A percentile compares a stretch with the other conserved stretches of the same genome.
phyloP scores from a whole-genome alignment of 1,139 yeast species.

The Candida sp. region DNA sequence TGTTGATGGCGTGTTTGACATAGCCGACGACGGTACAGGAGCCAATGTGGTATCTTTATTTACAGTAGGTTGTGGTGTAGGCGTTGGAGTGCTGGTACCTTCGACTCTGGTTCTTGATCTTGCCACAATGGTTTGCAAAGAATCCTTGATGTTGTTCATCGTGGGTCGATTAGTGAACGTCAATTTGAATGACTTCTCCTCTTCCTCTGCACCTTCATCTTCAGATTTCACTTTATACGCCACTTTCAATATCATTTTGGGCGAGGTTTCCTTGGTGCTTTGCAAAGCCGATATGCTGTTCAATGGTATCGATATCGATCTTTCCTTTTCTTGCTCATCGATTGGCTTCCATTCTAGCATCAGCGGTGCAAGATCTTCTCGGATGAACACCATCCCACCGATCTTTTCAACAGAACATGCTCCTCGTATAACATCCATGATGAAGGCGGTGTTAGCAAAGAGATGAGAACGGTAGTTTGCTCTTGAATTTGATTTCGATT shows the following conservation, averaged over 20 bases:
- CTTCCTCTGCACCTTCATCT: conserved; percentile 19
- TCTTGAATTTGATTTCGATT: neutral
- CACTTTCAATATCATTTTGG: conserved; percentile 71
- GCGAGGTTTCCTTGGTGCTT: conserved; percentile 74
- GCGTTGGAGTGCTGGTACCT: conserved; percentile 32
- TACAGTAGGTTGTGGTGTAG: conserved; percentile 15
- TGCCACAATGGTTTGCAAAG: conserved; percentile 74
- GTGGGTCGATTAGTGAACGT: conserved; percentile 74
- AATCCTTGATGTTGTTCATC: conserved; percentile 74
- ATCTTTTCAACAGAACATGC: conserved; percentile 72
- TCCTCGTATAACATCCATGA: conserved; percentile 50
- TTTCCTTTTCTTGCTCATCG: conserved; percentile 43
- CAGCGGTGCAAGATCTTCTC: conserved; percentile 71
- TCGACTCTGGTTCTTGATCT: conserved; percentile 48
- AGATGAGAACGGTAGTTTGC: too few relatives aligned
- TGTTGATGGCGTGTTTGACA: conserved; percentile 7
- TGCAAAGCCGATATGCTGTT: conserved; percentile 64
- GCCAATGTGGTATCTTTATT: conserved; percentile 11
- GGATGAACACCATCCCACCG: conserved; percentile 67
- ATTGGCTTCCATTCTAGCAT: conserved; percentile 74
- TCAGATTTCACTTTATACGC: conserved; percentile 34
- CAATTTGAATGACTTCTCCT: conserved; percentile 54
- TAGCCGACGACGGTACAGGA: conserved; percentile 11
- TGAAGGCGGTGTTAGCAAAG: too few relatives aligned
- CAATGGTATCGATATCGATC: conserved; percentile 51